Conservation (phyloP, 768 basidiomycete genomes). For the Podaxis sp. region DNA sequence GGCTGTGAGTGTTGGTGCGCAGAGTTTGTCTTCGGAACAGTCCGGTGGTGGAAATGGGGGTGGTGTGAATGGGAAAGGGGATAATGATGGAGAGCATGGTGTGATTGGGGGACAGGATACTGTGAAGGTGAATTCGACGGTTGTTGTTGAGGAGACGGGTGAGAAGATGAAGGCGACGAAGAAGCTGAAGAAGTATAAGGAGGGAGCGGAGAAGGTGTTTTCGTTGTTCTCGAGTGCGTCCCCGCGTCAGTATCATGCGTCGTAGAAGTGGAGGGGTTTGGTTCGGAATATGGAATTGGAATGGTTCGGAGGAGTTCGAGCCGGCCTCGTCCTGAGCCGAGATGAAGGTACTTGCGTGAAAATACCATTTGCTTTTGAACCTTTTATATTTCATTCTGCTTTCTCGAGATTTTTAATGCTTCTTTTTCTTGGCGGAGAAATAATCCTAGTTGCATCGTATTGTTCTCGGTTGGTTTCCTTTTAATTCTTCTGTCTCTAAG, state of each 20-base stretch:
- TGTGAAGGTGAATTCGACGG: not conserved
- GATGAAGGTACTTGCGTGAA: not conserved
- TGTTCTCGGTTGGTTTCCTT: conserved; percentile 7
- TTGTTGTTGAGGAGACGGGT: conserved; percentile 10
- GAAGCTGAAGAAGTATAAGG: conserved; percentile 84
- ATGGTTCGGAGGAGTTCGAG: not conserved
- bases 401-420: not conserved
- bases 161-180: conserved; percentile 62
- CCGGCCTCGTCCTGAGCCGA: not conserved
- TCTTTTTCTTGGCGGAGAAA: not conserved
- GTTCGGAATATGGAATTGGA: not conserved
- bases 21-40: conserved; percentile 68
- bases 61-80: not conserved
- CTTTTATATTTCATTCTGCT: not conserved
- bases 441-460: not conserved
- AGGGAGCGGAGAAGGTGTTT: conserved; percentile 81
- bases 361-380: not conserved
- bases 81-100: not conserved
- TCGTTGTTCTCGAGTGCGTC: conserved; percentile 65
- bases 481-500: conserved; percentile 1
- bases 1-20: conserved; percentile 65
- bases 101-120: not conserved
- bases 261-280: not conserved
- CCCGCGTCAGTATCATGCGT: conserved; percentile 44
- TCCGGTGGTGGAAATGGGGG: conserved; percentile 48